Evolutionary conservation across 1,139 yeast genomes (phyloP).

Genomic region (Hemisphaericaspora xylofermentans): DNA sequence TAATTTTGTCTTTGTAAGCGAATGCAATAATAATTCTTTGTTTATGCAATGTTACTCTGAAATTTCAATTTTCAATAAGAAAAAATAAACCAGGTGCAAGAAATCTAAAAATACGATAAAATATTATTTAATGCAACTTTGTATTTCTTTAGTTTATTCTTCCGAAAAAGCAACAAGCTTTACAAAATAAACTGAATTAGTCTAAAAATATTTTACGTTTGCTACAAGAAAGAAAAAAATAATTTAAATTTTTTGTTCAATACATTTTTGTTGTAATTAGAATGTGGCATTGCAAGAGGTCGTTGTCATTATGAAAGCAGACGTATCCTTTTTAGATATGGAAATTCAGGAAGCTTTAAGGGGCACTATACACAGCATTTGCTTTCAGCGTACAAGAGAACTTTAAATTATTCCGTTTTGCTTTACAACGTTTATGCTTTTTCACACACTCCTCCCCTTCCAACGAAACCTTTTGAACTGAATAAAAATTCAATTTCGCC

Average conservation of each 20-base stretch:
- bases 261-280: neutral
- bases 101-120: neutral
- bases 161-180: neutral
- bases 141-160: neutral
- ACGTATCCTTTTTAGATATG: too few species aligned
- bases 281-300: neutral
- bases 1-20: neutral
- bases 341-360: too few species aligned
- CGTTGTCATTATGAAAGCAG: too few species aligned
- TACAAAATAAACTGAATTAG: constrained; percentile 1
- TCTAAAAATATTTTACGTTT: neutral
- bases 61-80: neutral
- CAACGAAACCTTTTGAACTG: too few species aligned
- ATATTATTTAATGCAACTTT: neutral
- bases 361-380: too few species aligned
- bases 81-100: neutral
- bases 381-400: too few species aligned
- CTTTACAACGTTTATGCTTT: too few species aligned
- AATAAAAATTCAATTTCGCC: too few species aligned
- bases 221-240: neutral
- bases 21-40: neutral
- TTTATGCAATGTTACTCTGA: neutral
- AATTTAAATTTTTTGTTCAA: too few species aligned
- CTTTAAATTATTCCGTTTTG: too few species aligned
- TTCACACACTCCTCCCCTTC: too few species aligned